These are phyloP conservation scores for Stevia rebaudiana DNA, from an alignment of 140 eudicot species.

Conservation along the genomic window DNA sequence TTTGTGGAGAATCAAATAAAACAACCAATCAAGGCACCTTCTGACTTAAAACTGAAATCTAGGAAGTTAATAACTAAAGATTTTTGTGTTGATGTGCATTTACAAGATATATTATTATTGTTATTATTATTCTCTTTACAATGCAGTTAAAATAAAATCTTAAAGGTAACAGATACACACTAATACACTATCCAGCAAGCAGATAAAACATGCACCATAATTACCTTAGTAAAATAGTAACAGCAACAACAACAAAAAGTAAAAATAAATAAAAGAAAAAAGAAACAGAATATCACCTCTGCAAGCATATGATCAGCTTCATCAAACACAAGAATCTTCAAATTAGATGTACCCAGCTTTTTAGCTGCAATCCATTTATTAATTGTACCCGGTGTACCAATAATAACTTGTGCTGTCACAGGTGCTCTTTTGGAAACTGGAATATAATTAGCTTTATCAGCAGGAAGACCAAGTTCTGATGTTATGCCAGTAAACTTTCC, in stretches of 20 bases:
- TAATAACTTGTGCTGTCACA: slow-evolving; percentile 65
- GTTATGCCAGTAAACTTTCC: slow-evolving; percentile 83
- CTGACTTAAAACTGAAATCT: not conserved
- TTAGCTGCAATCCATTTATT: slow-evolving; percentile 55
- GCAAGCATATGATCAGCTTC: slow-evolving; percentile 97
- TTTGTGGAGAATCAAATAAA: not conserved
- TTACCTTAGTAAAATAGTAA: slow-evolving; percentile 1
- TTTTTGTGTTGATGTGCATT: not conserved
- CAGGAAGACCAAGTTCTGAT: slow-evolving; percentile 64
- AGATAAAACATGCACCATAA: not conserved
- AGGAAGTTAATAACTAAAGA: not conserved
- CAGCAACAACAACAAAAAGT: too few species aligned
- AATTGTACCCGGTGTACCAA: slow-evolving; percentile 93
- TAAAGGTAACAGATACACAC: not conserved
- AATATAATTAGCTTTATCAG: slow-evolving; percentile 40
- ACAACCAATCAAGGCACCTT: not conserved
- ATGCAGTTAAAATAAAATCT: not conserved
- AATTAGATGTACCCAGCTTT: slow-evolving; percentile 52
- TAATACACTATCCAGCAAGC: not conserved
- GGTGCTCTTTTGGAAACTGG: slow-evolving; percentile 49
- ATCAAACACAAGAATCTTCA: slow-evolving; percentile 95
- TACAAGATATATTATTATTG: not conserved
- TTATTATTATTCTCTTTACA: not conserved
- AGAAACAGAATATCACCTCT: slow-evolving; percentile 42
- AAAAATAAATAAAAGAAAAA: not conserved